A percentile compares a stretch with the other conserved stretches of the same genome.
Evolutionary conservation across 805 yeast genomes (phyloP).

Genomic region (Candida wancherniae): DNA sequence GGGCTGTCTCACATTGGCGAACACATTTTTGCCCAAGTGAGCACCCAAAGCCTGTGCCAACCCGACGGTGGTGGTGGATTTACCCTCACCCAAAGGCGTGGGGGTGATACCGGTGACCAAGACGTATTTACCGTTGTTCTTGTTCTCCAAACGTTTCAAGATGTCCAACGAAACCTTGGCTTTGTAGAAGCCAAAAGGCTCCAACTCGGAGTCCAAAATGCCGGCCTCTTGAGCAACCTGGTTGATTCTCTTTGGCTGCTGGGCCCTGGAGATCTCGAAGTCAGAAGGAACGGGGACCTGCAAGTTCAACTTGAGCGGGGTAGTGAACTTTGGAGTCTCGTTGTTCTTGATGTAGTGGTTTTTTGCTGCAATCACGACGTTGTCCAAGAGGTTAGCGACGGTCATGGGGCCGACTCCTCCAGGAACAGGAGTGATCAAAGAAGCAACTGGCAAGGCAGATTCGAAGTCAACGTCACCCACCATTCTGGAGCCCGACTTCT

Average conservation of each 20-base stretch:
- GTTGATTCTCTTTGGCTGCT: slow-evolving; percentile 64
- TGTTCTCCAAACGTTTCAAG: slow-evolving; percentile 56
- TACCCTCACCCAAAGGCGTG: slow-evolving; percentile 83
- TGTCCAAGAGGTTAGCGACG: slow-evolving; percentile 73
- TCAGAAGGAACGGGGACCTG: slow-evolving; percentile 75
- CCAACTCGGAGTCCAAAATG: slow-evolving; percentile 61
- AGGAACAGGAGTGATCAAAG: slow-evolving; percentile 79
- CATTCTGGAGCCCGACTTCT: slow-evolving; percentile 64
- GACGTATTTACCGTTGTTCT: slow-evolving; percentile 65
- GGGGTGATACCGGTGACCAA: slow-evolving; percentile 83
- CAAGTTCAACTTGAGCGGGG: slow-evolving; percentile 54
- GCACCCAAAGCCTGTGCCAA: slow-evolving; percentile 78
- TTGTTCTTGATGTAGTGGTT: slow-evolving; percentile 38
- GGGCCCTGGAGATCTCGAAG: slow-evolving; percentile 71
- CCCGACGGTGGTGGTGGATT: slow-evolving; percentile 80
- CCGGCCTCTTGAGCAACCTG: slow-evolving; percentile 69
- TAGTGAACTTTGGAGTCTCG: slow-evolving; percentile 41
- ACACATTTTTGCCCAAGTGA: slow-evolving; percentile 60
- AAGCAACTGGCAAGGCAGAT: slow-evolving; percentile 49
- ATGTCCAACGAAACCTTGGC: slow-evolving; percentile 68
- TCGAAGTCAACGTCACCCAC: slow-evolving; percentile 77
- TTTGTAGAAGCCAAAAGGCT: slow-evolving; percentile 70
- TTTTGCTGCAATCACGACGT: slow-evolving; percentile 67
- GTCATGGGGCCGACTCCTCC: slow-evolving; percentile 95
- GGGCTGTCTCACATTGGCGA: slow-evolving; percentile 83